phyloP scores from a whole-genome alignment of 139 green algal genomes.

The Chlorella ohadii region DNA sequence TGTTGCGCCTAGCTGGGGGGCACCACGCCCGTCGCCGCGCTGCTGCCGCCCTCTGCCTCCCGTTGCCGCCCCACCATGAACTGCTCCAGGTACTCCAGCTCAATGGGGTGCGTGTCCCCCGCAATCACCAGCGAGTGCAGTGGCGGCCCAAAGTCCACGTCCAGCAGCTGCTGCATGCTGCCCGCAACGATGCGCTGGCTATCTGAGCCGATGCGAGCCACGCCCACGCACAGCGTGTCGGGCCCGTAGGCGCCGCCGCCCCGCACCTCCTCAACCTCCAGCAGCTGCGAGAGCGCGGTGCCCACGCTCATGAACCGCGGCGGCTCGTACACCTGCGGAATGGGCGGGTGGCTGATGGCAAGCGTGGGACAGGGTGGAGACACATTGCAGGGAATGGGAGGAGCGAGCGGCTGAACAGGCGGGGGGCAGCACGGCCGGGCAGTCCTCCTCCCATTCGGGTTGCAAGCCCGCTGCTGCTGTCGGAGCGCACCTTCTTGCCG shows the following conservation, averaged over 20 bases:
- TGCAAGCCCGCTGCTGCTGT: too few relatives aligned
- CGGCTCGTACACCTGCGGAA: conserved; percentile 82
- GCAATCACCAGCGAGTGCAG: conserved; percentile 93
- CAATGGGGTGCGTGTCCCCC: conserved; percentile 70
- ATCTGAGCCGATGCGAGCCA: conserved; percentile 85
- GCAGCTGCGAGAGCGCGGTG: conserved; percentile 84
- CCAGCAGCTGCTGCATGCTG: conserved; percentile 68
- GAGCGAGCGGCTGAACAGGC: too few relatives aligned
- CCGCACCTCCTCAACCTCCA: conserved; percentile 85
- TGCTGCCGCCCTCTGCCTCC: background rate
- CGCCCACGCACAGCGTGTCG: conserved; percentile 80
- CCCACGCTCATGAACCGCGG: conserved; percentile 75
- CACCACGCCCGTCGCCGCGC: background rate
- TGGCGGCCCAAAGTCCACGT: conserved; percentile 90
- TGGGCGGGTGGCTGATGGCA: too few relatives aligned
- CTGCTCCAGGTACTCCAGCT: conserved; percentile 66
- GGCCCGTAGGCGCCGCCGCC: conserved; percentile 70
- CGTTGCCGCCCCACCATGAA: conserved; percentile 6
- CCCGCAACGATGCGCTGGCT: conserved; percentile 77
- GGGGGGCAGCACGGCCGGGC: too few relatives aligned
- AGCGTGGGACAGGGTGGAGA: too few relatives aligned
- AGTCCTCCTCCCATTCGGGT: too few relatives aligned
- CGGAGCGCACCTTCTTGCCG: conserved; percentile 68
- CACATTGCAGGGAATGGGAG: too few relatives aligned
- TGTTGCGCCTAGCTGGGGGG: too few relatives aligned